Evolutionary conservation across 73 alveolate species (phyloP).

Genomic region (Breviolum minutum): DNA sequence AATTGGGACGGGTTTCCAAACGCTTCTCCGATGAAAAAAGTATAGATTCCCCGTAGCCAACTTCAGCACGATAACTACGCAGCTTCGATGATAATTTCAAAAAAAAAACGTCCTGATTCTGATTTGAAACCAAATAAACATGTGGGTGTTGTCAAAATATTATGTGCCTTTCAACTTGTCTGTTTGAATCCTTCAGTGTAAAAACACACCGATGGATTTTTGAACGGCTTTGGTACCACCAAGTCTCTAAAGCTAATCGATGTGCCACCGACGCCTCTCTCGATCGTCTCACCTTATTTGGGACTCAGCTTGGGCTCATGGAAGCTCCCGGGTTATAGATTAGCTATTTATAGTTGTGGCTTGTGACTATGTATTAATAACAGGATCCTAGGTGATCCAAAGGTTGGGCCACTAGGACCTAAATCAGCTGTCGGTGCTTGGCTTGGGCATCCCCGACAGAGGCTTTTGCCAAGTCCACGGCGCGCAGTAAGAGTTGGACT

Average conservation of each 20-base stretch:
- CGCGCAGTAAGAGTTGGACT: not conserved
- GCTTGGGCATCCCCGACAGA: not conserved
- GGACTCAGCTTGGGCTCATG: not conserved
- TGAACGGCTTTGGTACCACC: not conserved
- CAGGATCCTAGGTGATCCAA: too few relatives aligned
- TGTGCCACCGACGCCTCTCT: slow-evolving; percentile 65
- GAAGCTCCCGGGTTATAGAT: not conserved
- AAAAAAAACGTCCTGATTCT: not conserved
- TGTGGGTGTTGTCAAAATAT: not conserved
- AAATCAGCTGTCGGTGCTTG: too few relatives aligned
- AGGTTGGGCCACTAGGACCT: too few relatives aligned
- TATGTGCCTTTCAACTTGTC: not conserved
- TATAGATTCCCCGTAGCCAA: too few relatives aligned
- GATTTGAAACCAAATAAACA: not conserved
- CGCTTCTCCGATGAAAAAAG: too few relatives aligned
- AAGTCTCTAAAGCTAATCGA: slow-evolving; percentile 27
- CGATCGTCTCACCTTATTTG: slow-evolving; percentile 23
- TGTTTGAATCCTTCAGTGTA: not conserved
- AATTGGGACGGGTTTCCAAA: too few relatives aligned
- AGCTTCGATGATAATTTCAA: too few relatives aligned
- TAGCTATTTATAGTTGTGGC: not conserved
- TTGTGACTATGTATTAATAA: not conserved
- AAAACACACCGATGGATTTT: not conserved
- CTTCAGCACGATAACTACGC: not conserved
- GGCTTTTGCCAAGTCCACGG: slow-evolving; percentile 16